Conservation (phyloP, 176 grass and related monocot species). For the Metroxylon sagu region DNA sequence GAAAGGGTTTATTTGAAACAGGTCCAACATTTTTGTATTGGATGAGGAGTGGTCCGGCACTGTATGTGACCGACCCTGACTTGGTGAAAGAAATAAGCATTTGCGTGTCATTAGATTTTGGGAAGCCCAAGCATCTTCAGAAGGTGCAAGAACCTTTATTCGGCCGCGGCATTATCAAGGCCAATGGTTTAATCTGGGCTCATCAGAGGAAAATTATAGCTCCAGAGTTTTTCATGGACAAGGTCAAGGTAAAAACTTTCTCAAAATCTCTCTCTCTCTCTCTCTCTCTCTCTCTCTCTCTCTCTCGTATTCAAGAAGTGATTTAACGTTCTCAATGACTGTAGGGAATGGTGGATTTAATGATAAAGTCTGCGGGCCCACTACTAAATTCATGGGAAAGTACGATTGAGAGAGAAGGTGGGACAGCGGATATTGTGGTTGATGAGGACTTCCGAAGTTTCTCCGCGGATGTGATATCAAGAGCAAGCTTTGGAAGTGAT, state of each 20-base stretch:
- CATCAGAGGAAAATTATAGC: constrained; percentile 74
- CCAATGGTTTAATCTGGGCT: constrained; percentile 59
- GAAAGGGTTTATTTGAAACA: constrained; percentile 3
- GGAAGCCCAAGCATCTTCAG: constrained; percentile 77
- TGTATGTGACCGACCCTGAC: constrained; percentile 78
- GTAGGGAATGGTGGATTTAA: constrained; percentile 50
- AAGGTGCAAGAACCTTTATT: constrained; percentile 80
- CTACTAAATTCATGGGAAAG: constrained; percentile 43
- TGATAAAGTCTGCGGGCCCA: constrained; percentile 44
- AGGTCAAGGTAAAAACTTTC: constrained; percentile 33
- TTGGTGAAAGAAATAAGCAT: constrained; percentile 71
- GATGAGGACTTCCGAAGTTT: too few relatives aligned
- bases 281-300: not conserved
- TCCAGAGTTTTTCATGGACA: constrained; percentile 73
- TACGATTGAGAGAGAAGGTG: constrained; percentile 15
- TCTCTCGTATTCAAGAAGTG: not conserved
- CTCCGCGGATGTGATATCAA: too few relatives aligned
- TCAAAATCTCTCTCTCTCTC: not conserved
- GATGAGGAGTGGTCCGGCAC: constrained; percentile 48
- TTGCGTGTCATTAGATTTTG: constrained; percentile 67
- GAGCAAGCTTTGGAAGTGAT: too few relatives aligned
- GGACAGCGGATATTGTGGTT: constrained; percentile 15
- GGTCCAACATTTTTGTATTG: constrained; percentile 69
- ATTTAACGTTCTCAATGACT: not conserved
- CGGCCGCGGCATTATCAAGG: constrained; percentile 66